These are phyloP conservation scores for Suillus weaverae DNA, from an alignment of 768 basidiomycete species.

Conservation along the genomic window DNA sequence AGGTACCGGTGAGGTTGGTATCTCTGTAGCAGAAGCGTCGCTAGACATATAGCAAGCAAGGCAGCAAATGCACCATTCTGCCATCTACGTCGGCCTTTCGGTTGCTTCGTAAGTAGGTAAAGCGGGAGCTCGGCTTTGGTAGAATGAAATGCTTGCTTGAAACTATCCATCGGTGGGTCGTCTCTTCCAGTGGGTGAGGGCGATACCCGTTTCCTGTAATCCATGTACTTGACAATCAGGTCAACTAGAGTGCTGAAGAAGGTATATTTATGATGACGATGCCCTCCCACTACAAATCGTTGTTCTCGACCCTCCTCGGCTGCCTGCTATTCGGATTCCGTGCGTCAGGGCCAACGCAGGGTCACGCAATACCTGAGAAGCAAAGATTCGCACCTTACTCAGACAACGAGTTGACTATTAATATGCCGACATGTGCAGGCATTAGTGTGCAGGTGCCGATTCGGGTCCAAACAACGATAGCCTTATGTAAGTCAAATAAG, in stretches of 20 bases:
- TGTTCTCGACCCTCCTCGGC: background rate
- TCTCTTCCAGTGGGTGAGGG: too few relatives aligned
- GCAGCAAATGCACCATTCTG: slow-evolving; percentile 12
- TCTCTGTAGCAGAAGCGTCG: slow-evolving; percentile 6
- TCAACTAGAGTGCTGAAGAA: background rate
- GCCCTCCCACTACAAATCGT: background rate
- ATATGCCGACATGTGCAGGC: too few relatives aligned
- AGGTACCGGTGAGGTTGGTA: background rate
- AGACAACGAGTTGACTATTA: too few relatives aligned
- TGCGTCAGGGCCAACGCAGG: background rate
- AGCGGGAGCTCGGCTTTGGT: background rate
- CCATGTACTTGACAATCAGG: background rate
- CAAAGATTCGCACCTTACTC: background rate
- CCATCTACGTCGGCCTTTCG: slow-evolving; percentile 12
- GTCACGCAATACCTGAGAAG: background rate
- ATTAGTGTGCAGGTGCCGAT: background rate
- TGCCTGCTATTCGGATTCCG: background rate
- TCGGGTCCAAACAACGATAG: background rate
- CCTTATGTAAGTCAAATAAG: background rate
- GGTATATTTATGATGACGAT: background rate
- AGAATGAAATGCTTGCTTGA: background rate
- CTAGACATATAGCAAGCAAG: slow-evolving; percentile 16
- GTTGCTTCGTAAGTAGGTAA: background rate
- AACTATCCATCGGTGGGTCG: background rate
- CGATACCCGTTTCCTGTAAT: background rate